These are phyloP conservation scores for Picea abies DNA, from an alignment of 83 land plant species.

Conservation along the genomic window DNA sequence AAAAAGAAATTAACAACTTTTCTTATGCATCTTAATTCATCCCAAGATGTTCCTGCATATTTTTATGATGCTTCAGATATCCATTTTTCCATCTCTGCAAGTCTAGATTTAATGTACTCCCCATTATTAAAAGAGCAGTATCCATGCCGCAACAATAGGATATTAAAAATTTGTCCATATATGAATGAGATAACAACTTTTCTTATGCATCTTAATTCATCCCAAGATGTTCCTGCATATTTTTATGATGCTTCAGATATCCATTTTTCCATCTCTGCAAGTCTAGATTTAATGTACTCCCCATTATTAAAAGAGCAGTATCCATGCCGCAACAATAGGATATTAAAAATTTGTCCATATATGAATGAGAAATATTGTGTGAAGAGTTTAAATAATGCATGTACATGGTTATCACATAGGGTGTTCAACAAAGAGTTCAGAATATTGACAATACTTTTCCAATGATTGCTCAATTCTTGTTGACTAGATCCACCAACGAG, in stretches of 20 bases:
- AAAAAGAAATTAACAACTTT: constrained; percentile 93
- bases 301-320: constrained; percentile 98
- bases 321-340: constrained; percentile 82
- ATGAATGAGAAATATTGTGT: constrained; percentile 91
- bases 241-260: constrained; percentile 82
- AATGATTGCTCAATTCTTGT: constrained; percentile 69
- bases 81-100: constrained; percentile 92
- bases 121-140: constrained; percentile 98
- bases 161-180: constrained; percentile 95
- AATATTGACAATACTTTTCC: constrained; percentile 88
- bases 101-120: constrained; percentile 95
- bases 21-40: constrained; percentile 90
- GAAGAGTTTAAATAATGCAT: constrained; percentile 79
- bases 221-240: constrained; percentile 95
- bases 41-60: constrained; percentile 95
- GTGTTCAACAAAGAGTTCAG: constrained; percentile 65
- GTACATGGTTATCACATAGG: constrained; percentile 84
- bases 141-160: constrained; percentile 82
- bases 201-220: constrained; percentile 90
- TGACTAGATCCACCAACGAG: constrained; percentile 20
- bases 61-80: constrained; percentile 82
- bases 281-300: constrained; percentile 95
- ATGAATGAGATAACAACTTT: constrained; percentile 99
- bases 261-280: constrained; percentile 92
- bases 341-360: constrained; percentile 94